Base-by-base conservation (phyloP, 2,329 filamentous ascomycete genomes). In the Alternaria atra region DNA sequence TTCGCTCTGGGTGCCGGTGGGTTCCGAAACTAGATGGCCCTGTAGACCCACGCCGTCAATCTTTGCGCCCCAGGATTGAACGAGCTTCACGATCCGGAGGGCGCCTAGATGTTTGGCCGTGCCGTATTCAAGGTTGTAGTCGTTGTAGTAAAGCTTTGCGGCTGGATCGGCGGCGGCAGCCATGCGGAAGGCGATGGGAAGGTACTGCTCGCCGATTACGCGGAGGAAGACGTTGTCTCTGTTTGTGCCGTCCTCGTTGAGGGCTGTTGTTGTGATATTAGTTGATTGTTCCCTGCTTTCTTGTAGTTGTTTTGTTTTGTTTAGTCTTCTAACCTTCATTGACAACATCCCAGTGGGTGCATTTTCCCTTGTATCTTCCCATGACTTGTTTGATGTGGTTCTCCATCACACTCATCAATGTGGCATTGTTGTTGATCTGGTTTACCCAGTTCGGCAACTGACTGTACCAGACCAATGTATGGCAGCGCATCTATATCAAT, bases 1-100 rank as follows among this genome's bases (percentile, higher is more conserved):
- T 2, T 37, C 50, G 35, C 46, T 60, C 50, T 66, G 62, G 7
- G 77, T 74, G 66, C 84, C 83, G 13, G 86, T 85, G 53, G 85
- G 82, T 42, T 89, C 82, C 6, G 65, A 80, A 60, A 79, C 80
- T 56, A 82, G 75, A 74, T 90, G 88, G 29, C 78, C 84, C 73
- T 90, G 86, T 66, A 89, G 80, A 37, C 88, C 87, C 17, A 90
- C 83, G 52, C 87, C 87, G 62, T 90, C 84, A 61, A 90, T 87
- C 61, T 80, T 79, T 52, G 79, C 78, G 17, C 78, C 77, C 39
- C 76, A 79, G 4, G 76, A 75, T 54, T 78, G 69, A 12, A 82
- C 67, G 23, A 71, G 71, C 58, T 77, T 75, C 55, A 80, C 75
- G 44, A 80, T 71, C 42, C 67, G 61, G 25, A 74, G 66, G 4